phyloP scores from a whole-genome alignment of 352 stramenopile genomes.

The Globisporangium ultimum region DNA sequence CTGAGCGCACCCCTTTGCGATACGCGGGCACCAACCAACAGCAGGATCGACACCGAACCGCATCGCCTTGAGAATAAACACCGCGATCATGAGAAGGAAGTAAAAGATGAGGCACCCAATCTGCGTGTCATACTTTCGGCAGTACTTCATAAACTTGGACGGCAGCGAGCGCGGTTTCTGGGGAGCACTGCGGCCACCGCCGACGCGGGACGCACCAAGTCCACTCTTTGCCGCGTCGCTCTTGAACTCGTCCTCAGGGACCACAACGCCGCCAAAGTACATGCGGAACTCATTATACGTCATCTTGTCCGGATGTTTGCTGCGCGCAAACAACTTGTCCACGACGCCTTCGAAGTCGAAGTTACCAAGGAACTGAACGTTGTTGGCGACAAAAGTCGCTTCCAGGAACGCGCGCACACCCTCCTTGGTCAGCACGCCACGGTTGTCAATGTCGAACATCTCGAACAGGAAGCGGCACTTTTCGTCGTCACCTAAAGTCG shows the following conservation, averaged over 20 bases:
- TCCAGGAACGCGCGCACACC: slow-evolving; percentile 57
- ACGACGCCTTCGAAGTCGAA: slow-evolving; percentile 48
- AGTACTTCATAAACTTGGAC: slow-evolving; percentile 27
- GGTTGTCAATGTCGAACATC: slow-evolving; percentile 50
- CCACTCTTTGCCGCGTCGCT: slow-evolving; percentile 12
- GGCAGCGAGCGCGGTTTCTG: slow-evolving; percentile 9
- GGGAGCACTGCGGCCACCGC: neutral
- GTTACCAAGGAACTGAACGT: slow-evolving; percentile 46
- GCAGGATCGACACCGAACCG: slow-evolving; percentile 39
- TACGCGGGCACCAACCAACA: slow-evolving; percentile 43
- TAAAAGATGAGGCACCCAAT: slow-evolving; percentile 52
- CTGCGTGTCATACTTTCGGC: slow-evolving; percentile 43
- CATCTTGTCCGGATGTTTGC: slow-evolving; percentile 37
- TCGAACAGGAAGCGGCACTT: slow-evolving; percentile 69
- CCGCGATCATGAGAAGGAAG: slow-evolving; percentile 30
- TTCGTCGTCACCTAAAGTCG: slow-evolving; percentile 41
- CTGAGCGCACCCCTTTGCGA: slow-evolving; percentile 71
- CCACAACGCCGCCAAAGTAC: slow-evolving; percentile 35
- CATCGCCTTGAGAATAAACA: slow-evolving; percentile 47
- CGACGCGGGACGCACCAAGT: neutral
- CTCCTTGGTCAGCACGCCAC: slow-evolving; percentile 40
- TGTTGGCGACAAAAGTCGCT: slow-evolving; percentile 47
- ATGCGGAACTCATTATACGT: slow-evolving; percentile 51
- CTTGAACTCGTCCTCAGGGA: slow-evolving; percentile 21
- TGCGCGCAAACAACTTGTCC: slow-evolving; percentile 46